Evolutionary conservation across 1,139 yeast genomes (phyloP), one percentile per base, ranked within the genome.

Genomic region (Taiozyma sp.): DNA sequence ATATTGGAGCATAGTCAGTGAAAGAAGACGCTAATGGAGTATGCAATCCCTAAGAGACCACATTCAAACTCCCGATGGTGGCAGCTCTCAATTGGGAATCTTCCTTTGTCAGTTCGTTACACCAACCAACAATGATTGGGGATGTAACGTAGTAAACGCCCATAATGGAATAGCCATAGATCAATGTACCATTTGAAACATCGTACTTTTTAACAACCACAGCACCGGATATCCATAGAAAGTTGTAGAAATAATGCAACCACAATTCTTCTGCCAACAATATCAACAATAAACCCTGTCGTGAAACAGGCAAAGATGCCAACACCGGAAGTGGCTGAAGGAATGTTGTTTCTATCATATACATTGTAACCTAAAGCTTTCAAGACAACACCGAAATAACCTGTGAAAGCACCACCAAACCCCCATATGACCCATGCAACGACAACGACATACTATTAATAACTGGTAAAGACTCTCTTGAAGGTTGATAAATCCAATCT

Each of bases 281-380:
- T 14, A 32, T 73, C 75, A 10, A 74, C 68, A 49, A 73, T 70
- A 43, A 71, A 56, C 0, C 78, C 77, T 53, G 65, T 19, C 19
- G 19, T 19, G 21, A 73, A 57, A 1, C 76, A 73, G 13, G 74
- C 67, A 9, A 68, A 46, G 1, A 74, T 66, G 2, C 76, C 77
- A 43, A 71, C 67, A 5, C 70, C 79, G 51, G 68, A 72, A 2
- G 73, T 62, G 2, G 76, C 77, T 72, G 74, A 70, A 2, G 78
- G 79, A 45, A 60, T 73, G 54, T 74, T 75, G 56, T 75, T 74
- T 55, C 75, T 61, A 39, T 71, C 65, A 6, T 65, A 63, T 10
- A 74, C 68, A 1, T 72, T 52, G 53, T 75, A 75, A 6, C 63
- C 64, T 44, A 63, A 63, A 47, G 66, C 63, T 48, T 66, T 60